phyloP scores from a whole-genome alignment of 495 filamentous ascomycete genomes.

The Penicillium pancosmium region DNA sequence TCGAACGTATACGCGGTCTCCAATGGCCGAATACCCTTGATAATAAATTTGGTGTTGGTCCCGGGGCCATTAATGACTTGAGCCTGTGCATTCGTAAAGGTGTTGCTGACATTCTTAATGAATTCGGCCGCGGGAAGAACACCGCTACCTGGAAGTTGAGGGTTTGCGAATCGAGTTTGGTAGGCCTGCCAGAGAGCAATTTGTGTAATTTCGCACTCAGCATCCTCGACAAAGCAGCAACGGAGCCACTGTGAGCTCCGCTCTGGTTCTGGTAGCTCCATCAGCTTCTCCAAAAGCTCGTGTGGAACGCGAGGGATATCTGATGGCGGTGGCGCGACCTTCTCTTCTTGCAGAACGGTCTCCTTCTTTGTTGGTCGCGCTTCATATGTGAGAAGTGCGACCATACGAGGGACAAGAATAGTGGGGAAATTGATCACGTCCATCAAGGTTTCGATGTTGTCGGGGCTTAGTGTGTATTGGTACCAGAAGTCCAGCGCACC shows the following conservation, averaged over 20 bases:
- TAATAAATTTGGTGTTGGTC: constrained; percentile 79
- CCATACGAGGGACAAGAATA: constrained; percentile 70
- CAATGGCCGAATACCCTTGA: constrained; percentile 86
- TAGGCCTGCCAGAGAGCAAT: constrained; percentile 97
- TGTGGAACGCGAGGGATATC: constrained; percentile 75
- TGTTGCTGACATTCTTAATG: constrained; percentile 90
- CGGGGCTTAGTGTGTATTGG: constrained; percentile 82
- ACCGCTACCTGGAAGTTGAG: constrained; percentile 49
- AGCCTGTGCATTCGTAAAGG: constrained; percentile 73
- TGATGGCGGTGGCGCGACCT: constrained; percentile 49
- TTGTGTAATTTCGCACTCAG: constrained; percentile 85
- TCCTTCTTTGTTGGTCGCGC: constrained; percentile 48
- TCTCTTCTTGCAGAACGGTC: constrained; percentile 48
- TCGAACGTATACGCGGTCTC: constrained; percentile 71
- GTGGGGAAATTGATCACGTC: constrained; percentile 63
- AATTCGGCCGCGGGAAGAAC: constrained; percentile 91
- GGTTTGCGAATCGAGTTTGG: constrained; percentile 72
- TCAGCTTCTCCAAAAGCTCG: constrained; percentile 75
- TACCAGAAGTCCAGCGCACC: constrained; percentile 94
- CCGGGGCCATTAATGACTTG: constrained; percentile 69
- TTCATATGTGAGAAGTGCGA: constrained; percentile 72
- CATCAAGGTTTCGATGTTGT: constrained; percentile 78
- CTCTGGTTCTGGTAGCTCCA: constrained; percentile 79
- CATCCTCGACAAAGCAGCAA: constrained; percentile 76
- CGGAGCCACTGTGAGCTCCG: constrained; percentile 80